Evolutionary conservation across 257 asterid genomes (phyloP).

Genomic region (Salvia miltiorrhiza): DNA sequence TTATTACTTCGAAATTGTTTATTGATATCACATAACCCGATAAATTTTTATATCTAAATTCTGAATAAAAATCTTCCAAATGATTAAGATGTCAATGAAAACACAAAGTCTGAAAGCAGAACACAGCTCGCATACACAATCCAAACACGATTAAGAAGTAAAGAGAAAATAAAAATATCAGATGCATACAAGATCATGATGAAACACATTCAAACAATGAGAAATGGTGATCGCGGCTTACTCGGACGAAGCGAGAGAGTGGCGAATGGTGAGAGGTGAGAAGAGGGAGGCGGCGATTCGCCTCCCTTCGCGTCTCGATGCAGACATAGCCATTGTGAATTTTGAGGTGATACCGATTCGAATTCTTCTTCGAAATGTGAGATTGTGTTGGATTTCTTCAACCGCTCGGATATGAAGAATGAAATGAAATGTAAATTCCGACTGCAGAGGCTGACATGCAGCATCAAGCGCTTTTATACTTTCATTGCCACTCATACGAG

Average conservation of each 20-base stretch:
- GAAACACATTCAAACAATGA: not conserved
- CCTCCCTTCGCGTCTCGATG: conserved; percentile 85
- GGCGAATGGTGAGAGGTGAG: conserved; percentile 59
- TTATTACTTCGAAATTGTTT: not conserved
- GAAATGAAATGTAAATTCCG: not conserved
- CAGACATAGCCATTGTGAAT: conserved; percentile 75
- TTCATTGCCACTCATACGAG: not conserved
- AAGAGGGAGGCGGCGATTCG: conserved; percentile 70
- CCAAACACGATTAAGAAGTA: not conserved
- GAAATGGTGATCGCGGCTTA: conserved; percentile 23
- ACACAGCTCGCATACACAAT: not conserved
- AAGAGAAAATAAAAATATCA: not conserved
- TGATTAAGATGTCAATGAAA: not conserved
- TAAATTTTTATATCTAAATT: not conserved
- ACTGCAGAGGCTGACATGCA: not conserved
- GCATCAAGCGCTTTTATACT: not conserved
- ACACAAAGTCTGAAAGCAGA: not conserved
- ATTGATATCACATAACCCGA: not conserved
- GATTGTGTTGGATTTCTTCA: not conserved
- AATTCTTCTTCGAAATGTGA: not conserved
- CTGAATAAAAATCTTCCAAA: not conserved
- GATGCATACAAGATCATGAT: not conserved
- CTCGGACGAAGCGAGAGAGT: conserved; percentile 58
- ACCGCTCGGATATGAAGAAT: not conserved
- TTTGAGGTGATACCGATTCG: not conserved